A percentile compares a stretch with the other conserved stretches of the same genome.
phyloP scores from a whole-genome alignment of 106 monocot genomes.

The Dendrobium catenatum region DNA sequence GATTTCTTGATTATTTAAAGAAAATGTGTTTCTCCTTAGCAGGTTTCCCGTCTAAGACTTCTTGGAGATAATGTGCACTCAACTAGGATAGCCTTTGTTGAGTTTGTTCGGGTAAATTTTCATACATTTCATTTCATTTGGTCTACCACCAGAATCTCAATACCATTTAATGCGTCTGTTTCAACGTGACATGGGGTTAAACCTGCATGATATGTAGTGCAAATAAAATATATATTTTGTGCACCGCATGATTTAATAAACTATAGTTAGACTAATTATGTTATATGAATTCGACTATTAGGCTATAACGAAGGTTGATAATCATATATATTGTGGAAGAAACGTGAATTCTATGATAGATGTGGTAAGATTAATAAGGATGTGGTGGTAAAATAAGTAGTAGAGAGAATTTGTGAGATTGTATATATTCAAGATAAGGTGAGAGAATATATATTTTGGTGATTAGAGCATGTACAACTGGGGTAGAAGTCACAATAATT shows the following conservation, averaged over 20 bases:
- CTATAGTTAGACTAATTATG: background rate
- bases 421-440: too few relatives aligned
- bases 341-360: background rate
- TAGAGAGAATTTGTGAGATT: too few relatives aligned
- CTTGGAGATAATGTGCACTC: constrained; percentile 56
- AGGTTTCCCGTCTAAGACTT: constrained; percentile 64
- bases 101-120: constrained; percentile 46
- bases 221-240: too few relatives aligned
- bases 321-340: background rate
- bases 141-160: background rate
- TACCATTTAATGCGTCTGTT: background rate
- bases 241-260: background rate
- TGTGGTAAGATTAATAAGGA: background rate
- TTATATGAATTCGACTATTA: background rate
- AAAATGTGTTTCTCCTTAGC: background rate
- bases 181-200: background rate
- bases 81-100: constrained; percentile 74
- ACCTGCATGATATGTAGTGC: background rate
- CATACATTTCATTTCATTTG: background rate
- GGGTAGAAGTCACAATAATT: too few relatives aligned
- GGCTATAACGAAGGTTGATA: background rate
- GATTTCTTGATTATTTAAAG: background rate
- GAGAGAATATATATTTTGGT: too few relatives aligned
- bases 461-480: too few relatives aligned
- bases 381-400: background rate